These are phyloP conservation scores for Scheffersomyces coipomensis DNA, from an alignment of 805 yeast genomes.

Conservation along the genomic window DNA sequence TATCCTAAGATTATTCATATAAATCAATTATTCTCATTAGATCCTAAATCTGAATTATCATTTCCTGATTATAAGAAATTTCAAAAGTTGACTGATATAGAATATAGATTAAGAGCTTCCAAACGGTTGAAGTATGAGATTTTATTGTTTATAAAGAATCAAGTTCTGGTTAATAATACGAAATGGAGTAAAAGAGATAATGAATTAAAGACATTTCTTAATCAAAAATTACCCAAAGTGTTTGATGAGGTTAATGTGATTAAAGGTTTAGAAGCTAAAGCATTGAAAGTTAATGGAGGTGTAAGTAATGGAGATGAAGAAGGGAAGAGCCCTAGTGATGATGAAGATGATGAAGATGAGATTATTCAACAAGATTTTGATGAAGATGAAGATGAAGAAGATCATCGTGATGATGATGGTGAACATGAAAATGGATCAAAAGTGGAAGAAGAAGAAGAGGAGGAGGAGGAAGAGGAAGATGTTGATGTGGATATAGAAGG, in stretches of 20 bases:
- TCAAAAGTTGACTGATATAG: conserved; percentile 29
- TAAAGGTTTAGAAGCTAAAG: conserved; percentile 26
- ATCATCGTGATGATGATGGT: conserved; percentile 10
- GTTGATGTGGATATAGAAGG: conserved; percentile 2
- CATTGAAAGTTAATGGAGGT: conserved; percentile 19
- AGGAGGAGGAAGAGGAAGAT: conserved; percentile 5
- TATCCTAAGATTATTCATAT: conserved; percentile 8
- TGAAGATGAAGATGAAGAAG: conserved; percentile 12
- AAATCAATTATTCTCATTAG: conserved; percentile 27
- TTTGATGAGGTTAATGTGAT: conserved; percentile 27
- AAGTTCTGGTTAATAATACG: conserved; percentile 25
- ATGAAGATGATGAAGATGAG: conserved; percentile 17
- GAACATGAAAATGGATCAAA: conserved; percentile 7
- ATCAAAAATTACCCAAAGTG: conserved; percentile 20
- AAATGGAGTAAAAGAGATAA: conserved; percentile 36
- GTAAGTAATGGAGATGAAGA: conserved; percentile 18
- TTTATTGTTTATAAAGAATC: conserved; percentile 28
- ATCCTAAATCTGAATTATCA: conserved; percentile 19
- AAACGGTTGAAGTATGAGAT: conserved; percentile 35
- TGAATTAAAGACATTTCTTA: conserved; percentile 27
- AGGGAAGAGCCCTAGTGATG: too few relatives aligned
- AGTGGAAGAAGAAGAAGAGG: conserved; percentile 4
- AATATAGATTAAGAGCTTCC: conserved; percentile 29
- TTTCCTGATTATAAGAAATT: conserved; percentile 27
- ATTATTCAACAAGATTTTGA: conserved; percentile 11